Conservation (phyloP, 768 basidiomycete species). For the Suillus brevipes region DNA sequence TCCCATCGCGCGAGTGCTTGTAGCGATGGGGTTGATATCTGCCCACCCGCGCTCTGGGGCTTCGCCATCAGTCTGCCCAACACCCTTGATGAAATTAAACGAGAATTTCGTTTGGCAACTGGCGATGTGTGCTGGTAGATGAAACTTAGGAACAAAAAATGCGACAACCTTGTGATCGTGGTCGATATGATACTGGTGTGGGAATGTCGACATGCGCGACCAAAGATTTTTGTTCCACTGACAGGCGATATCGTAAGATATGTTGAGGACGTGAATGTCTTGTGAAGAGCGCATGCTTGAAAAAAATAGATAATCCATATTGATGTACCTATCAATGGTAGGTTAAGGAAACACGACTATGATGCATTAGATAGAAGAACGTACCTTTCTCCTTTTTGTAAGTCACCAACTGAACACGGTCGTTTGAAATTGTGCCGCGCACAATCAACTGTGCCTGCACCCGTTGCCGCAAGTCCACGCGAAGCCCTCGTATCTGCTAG, state of each 20-base stretch:
- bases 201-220: constrained; percentile 5
- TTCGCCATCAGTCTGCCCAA: constrained; percentile 36
- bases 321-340: constrained; percentile 2
- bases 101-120: constrained; percentile 28
- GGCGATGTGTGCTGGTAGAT: constrained; percentile 33
- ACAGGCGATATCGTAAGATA: constrained; percentile 28
- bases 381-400: constrained; percentile 14
- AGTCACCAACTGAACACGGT: constrained; percentile 5
- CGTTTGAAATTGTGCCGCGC: no score
- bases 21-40: constrained; percentile 28
- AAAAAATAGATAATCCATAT: no score
- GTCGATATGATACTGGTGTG: not conserved
- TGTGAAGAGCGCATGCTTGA: not conserved
- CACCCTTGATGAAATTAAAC: constrained; percentile 29
- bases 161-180: not conserved
- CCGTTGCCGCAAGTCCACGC: constrained; percentile 1
- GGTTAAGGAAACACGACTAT: not conserved
- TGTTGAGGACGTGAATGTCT: not conserved
- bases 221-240: constrained; percentile 21
- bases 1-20: constrained; percentile 38
- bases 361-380: not conserved
- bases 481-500: not conserved
- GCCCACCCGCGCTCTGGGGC: constrained; percentile 39
- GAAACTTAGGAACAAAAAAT: constrained; percentile 36
- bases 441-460: constrained; percentile 14